phyloP scores from a whole-genome alignment of 352 stramenopile species.

The Phytophthora melonis region DNA sequence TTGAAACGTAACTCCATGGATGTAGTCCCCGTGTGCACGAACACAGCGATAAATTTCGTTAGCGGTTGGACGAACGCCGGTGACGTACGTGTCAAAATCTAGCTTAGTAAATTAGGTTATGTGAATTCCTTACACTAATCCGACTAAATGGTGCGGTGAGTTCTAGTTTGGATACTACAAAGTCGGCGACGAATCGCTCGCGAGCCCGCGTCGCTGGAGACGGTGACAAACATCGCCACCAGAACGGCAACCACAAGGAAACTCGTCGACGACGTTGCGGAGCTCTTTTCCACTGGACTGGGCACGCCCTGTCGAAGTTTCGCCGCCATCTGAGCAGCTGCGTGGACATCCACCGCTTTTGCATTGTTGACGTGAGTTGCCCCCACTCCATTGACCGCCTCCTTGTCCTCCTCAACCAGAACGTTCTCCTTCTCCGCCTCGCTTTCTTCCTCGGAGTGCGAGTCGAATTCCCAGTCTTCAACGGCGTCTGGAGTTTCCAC shows the following conservation, averaged over 20 bases:
- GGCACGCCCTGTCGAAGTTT: conserved; percentile 56
- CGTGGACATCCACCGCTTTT: not conserved
- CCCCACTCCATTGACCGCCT: not conserved
- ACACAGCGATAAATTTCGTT: too few species aligned
- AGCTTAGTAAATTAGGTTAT: not conserved
- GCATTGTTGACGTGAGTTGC: conserved; percentile 15
- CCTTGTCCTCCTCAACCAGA: conserved; percentile 3
- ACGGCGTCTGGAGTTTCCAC: not conserved
- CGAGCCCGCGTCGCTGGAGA: conserved; percentile 72
- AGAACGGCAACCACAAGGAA: conserved; percentile 52
- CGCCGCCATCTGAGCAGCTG: conserved; percentile 21
- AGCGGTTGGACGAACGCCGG: too few species aligned
- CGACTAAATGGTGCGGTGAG: conserved; percentile 16
- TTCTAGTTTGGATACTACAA: conserved; percentile 22
- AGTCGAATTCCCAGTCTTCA: conserved; percentile 9
- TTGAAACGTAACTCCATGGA: too few species aligned
- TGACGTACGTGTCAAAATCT: not conserved
- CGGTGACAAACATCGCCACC: conserved; percentile 50
- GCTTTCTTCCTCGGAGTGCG: not conserved
- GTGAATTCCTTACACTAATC: not conserved
- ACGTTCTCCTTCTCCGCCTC: conserved; percentile 5
- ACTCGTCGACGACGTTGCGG: conserved; percentile 39
- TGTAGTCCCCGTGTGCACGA: too few species aligned
- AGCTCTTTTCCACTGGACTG: conserved; percentile 19
- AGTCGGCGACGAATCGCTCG: conserved; percentile 41